Percentiles rank a stretch among this genome's conserved stretches.
These are phyloP conservation scores for Metrosideros polymorpha DNA, from an alignment of 441 rosid species.

Conservation along the genomic window DNA sequence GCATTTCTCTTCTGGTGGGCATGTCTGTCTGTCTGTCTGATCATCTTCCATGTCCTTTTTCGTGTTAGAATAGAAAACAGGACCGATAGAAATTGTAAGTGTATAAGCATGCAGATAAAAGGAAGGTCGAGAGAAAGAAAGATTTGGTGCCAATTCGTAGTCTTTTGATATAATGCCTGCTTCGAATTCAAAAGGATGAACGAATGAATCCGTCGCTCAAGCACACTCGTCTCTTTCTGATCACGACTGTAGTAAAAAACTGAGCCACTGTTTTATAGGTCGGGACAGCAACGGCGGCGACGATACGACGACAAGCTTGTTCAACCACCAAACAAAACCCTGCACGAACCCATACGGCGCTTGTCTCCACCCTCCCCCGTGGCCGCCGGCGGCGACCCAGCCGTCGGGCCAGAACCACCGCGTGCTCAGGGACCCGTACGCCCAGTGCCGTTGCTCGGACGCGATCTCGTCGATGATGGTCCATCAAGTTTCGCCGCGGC, in stretches of 20 bases:
- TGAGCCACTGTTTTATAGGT: constrained; percentile 17
- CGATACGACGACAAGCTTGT: constrained; percentile 27
- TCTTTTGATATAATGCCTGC: constrained; percentile 22
- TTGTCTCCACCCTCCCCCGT: constrained; percentile 10
- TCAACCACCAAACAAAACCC: constrained; percentile 13
- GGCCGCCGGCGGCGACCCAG: constrained; percentile 27
- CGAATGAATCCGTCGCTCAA: not conserved
- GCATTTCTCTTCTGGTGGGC: not conserved
- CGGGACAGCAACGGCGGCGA: constrained; percentile 30
- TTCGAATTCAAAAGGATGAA: not conserved
- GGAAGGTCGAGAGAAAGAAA: not conserved
- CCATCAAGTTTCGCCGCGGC: constrained; percentile 17
- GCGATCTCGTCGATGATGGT: not conserved
- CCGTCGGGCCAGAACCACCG: constrained; percentile 15
- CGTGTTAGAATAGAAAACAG: not conserved
- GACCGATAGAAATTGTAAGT: not conserved
- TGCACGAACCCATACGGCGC: constrained; percentile 1
- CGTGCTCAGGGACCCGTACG: constrained; percentile 8
- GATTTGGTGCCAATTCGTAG: constrained; percentile 17
- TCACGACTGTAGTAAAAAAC: not conserved
- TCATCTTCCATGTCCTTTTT: not conserved
- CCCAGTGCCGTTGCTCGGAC: not conserved
- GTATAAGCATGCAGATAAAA: not conserved
- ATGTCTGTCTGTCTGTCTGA: not conserved
- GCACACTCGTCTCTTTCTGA: not conserved